A percentile compares a stretch with the other conserved stretches of the same genome.
Evolutionary conservation across 495 filamentous ascomycete genomes (phyloP).

Genomic region (Schizothecium vesticola): DNA sequence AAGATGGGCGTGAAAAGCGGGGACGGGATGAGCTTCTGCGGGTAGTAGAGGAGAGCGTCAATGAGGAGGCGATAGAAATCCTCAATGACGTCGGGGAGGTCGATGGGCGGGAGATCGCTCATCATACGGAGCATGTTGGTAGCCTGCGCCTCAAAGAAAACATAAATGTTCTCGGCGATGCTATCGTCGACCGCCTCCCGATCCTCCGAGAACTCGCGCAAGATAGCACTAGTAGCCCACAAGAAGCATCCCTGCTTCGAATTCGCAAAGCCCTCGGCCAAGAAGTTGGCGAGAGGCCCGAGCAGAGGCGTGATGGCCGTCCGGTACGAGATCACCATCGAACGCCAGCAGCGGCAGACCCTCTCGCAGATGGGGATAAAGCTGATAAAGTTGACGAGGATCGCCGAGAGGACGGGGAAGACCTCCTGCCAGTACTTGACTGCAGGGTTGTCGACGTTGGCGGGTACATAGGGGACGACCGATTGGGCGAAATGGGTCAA

Average conservation of each 20-base stretch:
- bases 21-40: constrained; percentile 72
- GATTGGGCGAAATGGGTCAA: constrained; percentile 83
- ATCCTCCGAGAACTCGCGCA: constrained; percentile 90
- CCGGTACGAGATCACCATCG: constrained; percentile 93
- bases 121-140: constrained; percentile 80
- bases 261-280: constrained; percentile 74
- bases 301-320: constrained; percentile 82
- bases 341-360: constrained; percentile 88
- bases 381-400: constrained; percentile 77
- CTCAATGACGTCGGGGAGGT: constrained; percentile 95
- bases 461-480: constrained; percentile 70
- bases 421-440: constrained; percentile 96
- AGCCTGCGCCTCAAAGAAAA: constrained; percentile 90
- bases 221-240: constrained; percentile 91
- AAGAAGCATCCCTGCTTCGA: constrained; percentile 94
- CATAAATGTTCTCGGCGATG: constrained; percentile 86
- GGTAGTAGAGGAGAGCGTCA: constrained; percentile 89
- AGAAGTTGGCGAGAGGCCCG: constrained; percentile 76
- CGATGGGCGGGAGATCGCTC: constrained; percentile 77
- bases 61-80: constrained; percentile 93
- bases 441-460: constrained; percentile 73
- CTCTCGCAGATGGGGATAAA: constrained; percentile 88
- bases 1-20: constrained; percentile 74
- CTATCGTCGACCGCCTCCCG: constrained; percentile 71
- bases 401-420: constrained; percentile 74